Conservation (phyloP, 1,139 yeast species). For the Lodderomyces theae region DNA sequence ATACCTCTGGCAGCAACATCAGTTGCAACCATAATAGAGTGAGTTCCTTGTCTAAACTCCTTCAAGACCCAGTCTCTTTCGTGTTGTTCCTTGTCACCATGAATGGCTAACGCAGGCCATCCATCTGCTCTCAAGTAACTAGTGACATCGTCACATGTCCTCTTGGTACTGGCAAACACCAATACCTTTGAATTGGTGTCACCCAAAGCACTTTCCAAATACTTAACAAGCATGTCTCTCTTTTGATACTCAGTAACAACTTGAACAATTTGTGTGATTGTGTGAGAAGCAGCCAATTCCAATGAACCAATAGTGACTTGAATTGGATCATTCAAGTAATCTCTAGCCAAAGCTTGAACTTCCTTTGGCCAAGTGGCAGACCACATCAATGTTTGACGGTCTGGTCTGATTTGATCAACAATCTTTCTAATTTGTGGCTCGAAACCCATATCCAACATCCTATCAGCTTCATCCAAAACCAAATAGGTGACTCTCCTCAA, state of each 20-base stretch:
- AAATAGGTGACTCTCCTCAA: constrained; percentile 93
- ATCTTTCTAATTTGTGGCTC: constrained; percentile 96
- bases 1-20: constrained; percentile 99
- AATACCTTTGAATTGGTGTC: constrained; percentile 76
- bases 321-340: constrained; percentile 86
- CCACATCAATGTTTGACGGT: constrained; percentile 99
- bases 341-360: constrained; percentile 88
- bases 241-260: constrained; percentile 90
- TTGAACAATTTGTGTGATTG: constrained; percentile 90
- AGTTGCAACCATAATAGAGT: constrained; percentile 98
- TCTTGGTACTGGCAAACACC: constrained; percentile 91
- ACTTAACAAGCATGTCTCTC: constrained; percentile 82
- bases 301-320: constrained; percentile 96
- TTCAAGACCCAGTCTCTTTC: constrained; percentile 98
- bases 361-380: constrained; percentile 99
- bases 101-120: constrained; percentile 98
- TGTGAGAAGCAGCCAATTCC: constrained; percentile 95
- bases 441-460: constrained; percentile 97
- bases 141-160: constrained; percentile 96
- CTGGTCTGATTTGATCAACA: constrained; percentile 93
- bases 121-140: constrained; percentile 92
- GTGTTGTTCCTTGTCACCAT: constrained; percentile 96
- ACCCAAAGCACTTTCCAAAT: constrained; percentile 79
- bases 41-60: constrained; percentile 87
- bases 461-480: constrained; percentile 95